Conservation (phyloP, 202 grass and related monocot genomes). For the Hordeum pubiflorum region DNA sequence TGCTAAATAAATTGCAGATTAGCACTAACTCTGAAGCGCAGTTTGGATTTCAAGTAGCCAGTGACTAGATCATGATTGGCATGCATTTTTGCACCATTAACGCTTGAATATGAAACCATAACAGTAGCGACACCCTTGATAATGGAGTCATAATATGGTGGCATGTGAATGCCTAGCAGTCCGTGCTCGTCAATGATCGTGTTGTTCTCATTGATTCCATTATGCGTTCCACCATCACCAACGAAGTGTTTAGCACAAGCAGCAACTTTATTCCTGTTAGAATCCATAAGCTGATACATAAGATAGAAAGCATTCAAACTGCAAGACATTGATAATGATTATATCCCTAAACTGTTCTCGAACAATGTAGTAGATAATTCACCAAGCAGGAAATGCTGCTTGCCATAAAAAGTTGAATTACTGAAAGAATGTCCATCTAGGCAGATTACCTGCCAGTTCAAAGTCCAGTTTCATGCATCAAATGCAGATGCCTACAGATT, state of each 20-base stretch:
- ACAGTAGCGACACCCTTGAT: constrained; percentile 88
- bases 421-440: constrained; percentile 1
- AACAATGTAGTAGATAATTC: not conserved
- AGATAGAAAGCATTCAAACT: constrained; percentile 11
- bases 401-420: not conserved
- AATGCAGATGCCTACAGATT: constrained; percentile 9
- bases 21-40: constrained; percentile 67
- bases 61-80: constrained; percentile 75
- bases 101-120: constrained; percentile 97
- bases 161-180: constrained; percentile 89
- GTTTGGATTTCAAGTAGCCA: constrained; percentile 75
- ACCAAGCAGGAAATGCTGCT: constrained; percentile 6
- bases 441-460: constrained; percentile 1
- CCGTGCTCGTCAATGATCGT: constrained; percentile 64
- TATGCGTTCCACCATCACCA: constrained; percentile 90
- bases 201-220: constrained; percentile 97
- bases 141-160: constrained; percentile 80
- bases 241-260: constrained; percentile 95
- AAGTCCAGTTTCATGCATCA: constrained; percentile 1
- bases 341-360: not conserved
- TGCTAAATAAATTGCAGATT: constrained; percentile 19
- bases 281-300: constrained; percentile 23
- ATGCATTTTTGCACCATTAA: constrained; percentile 97
- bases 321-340: not conserved
- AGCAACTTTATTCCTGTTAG: constrained; percentile 82